phyloP scores from a whole-genome alignment of 768 basidiomycete genomes.

The Lentinula detonsa region DNA sequence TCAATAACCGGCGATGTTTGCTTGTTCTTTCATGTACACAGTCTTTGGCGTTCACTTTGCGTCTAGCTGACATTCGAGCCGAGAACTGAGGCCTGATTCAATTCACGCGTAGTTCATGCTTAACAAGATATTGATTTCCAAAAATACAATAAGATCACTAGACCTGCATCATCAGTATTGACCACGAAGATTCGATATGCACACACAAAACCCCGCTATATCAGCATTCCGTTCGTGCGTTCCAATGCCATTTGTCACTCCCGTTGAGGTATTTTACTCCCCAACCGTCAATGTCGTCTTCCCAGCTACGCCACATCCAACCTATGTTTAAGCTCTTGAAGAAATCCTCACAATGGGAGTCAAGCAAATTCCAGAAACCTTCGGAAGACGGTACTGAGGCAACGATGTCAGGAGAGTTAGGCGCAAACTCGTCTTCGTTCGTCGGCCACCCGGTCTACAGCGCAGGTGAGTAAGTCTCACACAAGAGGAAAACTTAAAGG shows the following conservation, averaged over 20 bases:
- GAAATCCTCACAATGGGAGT: constrained; percentile 11
- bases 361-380: constrained; percentile 10
- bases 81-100: too few relatives aligned
- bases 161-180: too few relatives aligned
- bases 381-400: constrained; percentile 9
- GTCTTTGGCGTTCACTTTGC: too few relatives aligned
- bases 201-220: constrained; percentile 15
- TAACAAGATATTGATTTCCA: too few relatives aligned
- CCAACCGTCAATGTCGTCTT: constrained; percentile 12
- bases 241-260: constrained; percentile 11
- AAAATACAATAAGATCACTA: too few relatives aligned
- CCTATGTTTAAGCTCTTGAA: constrained; percentile 12
- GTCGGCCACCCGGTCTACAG: constrained; percentile 12
- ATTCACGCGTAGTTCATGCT: too few relatives aligned
- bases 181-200: too few relatives aligned
- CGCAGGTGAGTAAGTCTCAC: too few relatives aligned
- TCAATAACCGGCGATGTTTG: too few relatives aligned
- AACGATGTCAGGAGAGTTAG: constrained; percentile 11
- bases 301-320: constrained; percentile 12
- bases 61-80: too few relatives aligned
- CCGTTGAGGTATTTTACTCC: constrained; percentile 10
- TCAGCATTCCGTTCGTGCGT: constrained; percentile 5
- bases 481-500: too few relatives aligned
- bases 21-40: too few relatives aligned
- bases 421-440: constrained; percentile 13